A percentile compares a stretch with the other conserved stretches of the same genome.
Evolutionary conservation across 1,139 yeast genomes (phyloP).

Genomic region (Suhomyces maxii): DNA sequence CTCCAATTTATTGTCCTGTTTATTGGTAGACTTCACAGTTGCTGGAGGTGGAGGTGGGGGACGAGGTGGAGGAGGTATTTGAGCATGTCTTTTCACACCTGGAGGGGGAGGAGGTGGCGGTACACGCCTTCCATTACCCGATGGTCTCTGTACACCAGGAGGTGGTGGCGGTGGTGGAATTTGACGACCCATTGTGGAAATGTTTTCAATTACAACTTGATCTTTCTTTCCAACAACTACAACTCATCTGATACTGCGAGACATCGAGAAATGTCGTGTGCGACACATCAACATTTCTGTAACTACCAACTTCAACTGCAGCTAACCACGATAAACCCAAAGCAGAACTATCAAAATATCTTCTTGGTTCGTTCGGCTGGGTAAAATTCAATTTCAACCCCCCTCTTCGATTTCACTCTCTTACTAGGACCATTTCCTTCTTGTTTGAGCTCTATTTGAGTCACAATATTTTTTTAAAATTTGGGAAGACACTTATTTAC

Average conservation of each 20-base stretch:
- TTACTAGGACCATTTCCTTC: too few species aligned
- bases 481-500: too few species aligned
- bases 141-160: slow-evolving; percentile 19
- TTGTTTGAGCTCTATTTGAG: too few species aligned
- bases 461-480: too few species aligned
- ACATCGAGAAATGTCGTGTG: neutral
- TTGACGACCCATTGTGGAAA: slow-evolving; percentile 24
- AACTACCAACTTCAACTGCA: neutral
- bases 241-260: slow-evolving; percentile 1
- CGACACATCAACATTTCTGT: neutral
- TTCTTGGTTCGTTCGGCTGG: too few species aligned
- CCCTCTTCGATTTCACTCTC: too few species aligned
- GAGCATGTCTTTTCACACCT: slow-evolving; percentile 7
- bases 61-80: slow-evolving; percentile 12
- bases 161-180: slow-evolving; percentile 37
- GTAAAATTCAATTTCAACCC: too few species aligned
- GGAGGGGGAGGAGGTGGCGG: slow-evolving; percentile 25
- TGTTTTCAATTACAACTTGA: neutral
- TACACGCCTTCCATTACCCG: slow-evolving; percentile 1
- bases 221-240: neutral
- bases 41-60: slow-evolving; percentile 20
- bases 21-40: slow-evolving; percentile 12
- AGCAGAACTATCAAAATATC: too few species aligned
- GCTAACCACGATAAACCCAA: too few species aligned
- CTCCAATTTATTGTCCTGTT: too few species aligned